Conservation (phyloP, 2,329 filamentous ascomycete genomes). For the Pestalotiopsis fici region DNA sequence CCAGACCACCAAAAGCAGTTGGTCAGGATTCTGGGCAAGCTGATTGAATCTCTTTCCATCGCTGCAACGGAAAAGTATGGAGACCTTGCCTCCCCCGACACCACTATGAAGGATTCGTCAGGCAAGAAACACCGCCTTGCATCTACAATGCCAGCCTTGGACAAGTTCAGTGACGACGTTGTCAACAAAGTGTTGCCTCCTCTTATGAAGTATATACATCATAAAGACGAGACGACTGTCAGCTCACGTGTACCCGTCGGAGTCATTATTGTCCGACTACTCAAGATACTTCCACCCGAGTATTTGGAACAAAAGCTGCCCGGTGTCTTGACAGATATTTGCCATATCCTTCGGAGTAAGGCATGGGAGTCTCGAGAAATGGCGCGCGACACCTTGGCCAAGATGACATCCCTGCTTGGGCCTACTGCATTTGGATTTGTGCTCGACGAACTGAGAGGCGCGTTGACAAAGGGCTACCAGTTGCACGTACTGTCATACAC, state of each 20-base stretch:
- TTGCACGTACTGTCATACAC: conserved; percentile 95
- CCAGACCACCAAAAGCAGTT: conserved; percentile 84
- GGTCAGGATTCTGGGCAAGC: conserved; percentile 76
- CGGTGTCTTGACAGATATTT: conserved; percentile 85
- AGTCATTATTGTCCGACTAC: conserved; percentile 82
- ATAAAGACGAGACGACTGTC: conserved; percentile 93
- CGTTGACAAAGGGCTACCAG: conserved; percentile 84
- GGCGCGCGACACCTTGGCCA: conserved; percentile 82
- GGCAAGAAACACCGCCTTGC: conserved; percentile 50
- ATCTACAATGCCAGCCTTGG: conserved; percentile 64
- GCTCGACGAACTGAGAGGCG: conserved; percentile 84
- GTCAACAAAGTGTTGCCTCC: conserved; percentile 75
- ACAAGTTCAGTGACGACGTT: conserved; percentile 73
- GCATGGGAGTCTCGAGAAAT: conserved; percentile 88
- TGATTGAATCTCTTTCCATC: conserved; percentile 73
- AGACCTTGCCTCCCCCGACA: conserved; percentile 45
- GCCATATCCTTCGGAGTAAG: conserved; percentile 88
- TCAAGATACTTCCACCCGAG: conserved; percentile 75
- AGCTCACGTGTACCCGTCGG: conserved; percentile 90
- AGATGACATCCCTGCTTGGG: conserved; percentile 80
- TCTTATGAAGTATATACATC: conserved; percentile 81
- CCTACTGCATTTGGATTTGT: conserved; percentile 86
- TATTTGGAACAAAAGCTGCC: conserved; percentile 77
- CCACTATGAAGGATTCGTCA: conserved; percentile 20
- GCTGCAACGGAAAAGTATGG: conserved; percentile 43